phyloP scores from a whole-genome alignment of 2,329 filamentous ascomycete genomes.

The Lizonia empirigonia region DNA sequence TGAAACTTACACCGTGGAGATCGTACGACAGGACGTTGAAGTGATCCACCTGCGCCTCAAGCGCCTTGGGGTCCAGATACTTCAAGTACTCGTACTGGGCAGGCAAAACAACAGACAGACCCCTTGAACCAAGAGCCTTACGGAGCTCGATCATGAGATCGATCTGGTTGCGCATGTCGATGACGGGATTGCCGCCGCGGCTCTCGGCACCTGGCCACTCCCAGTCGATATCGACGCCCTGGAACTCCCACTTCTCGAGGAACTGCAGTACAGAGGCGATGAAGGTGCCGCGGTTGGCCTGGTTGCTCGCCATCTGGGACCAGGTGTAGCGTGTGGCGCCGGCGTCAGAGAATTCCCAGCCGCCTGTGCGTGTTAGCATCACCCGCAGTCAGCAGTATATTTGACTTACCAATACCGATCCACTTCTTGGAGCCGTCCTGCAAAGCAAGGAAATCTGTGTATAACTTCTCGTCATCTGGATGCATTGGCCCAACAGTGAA shows the following conservation, averaged over 20 bases:
- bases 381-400: not conserved
- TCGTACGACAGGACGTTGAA: constrained; percentile 58
- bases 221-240: constrained; percentile 56
- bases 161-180: constrained; percentile 40
- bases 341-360: constrained; percentile 43
- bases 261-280: constrained; percentile 48
- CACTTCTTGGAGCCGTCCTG: constrained; percentile 21
- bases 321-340: constrained; percentile 47
- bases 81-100: constrained; percentile 36
- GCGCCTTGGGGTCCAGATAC: constrained; percentile 32
- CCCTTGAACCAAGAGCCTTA: constrained; percentile 23
- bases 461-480: constrained; percentile 24
- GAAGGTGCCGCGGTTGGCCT: constrained; percentile 45
- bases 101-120: constrained; percentile 35
- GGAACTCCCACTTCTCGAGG: constrained; percentile 52
- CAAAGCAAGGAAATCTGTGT: constrained; percentile 24
- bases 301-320: constrained; percentile 39
- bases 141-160: constrained; percentile 32
- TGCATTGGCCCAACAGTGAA: constrained; percentile 31
- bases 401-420: constrained; percentile 22
- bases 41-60: constrained; percentile 44
- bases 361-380: constrained; percentile 30
- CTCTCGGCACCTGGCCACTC: constrained; percentile 43
- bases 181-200: constrained; percentile 41
- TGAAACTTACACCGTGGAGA: constrained; percentile 47